Evolutionary conservation across 129 eudicot species (phyloP).

Genomic region (Pseudognaphalium luteoalbum): DNA sequence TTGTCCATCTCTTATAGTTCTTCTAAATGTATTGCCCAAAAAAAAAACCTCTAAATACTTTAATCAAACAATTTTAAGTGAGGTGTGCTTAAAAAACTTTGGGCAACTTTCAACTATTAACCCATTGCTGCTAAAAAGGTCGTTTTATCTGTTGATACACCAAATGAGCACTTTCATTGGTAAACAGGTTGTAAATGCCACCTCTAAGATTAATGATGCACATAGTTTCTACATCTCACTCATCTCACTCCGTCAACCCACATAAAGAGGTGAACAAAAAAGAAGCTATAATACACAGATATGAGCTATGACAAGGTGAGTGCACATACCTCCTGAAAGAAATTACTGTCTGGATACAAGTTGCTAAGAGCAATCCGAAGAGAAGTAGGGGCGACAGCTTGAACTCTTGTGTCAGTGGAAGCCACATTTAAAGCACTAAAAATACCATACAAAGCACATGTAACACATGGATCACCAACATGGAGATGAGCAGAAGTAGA

Average conservation of each 20-base stretch:
- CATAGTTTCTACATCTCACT: neutral
- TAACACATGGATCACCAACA: conserved; percentile 97
- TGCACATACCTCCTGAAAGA: conserved; percentile 82
- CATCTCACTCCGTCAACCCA: neutral
- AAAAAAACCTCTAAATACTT: neutral
- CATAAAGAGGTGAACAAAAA: neutral
- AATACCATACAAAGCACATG: conserved; percentile 80
- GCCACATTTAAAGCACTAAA: conserved; percentile 65
- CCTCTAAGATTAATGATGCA: neutral
- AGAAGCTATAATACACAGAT: neutral
- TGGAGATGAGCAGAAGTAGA: conserved; percentile 71
- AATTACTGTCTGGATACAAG: conserved; percentile 90
- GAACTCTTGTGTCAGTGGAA: conserved; percentile 53
- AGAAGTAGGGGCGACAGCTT: conserved; percentile 87
- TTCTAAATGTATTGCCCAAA: neutral
- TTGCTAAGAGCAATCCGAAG: conserved; percentile 92
- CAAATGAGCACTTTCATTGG: neutral
- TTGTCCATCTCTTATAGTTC: neutral
- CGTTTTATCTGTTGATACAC: neutral
- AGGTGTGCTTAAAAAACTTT: neutral
- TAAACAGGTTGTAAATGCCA: neutral
- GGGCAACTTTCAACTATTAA: neutral
- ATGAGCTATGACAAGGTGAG: conserved; percentile 9
- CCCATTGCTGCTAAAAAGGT: neutral
- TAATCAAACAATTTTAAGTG: neutral